These are phyloP conservation scores for Penicillium sp. DNA, from an alignment of 2,329 filamentous ascomycete species.

Conservation along the genomic window DNA sequence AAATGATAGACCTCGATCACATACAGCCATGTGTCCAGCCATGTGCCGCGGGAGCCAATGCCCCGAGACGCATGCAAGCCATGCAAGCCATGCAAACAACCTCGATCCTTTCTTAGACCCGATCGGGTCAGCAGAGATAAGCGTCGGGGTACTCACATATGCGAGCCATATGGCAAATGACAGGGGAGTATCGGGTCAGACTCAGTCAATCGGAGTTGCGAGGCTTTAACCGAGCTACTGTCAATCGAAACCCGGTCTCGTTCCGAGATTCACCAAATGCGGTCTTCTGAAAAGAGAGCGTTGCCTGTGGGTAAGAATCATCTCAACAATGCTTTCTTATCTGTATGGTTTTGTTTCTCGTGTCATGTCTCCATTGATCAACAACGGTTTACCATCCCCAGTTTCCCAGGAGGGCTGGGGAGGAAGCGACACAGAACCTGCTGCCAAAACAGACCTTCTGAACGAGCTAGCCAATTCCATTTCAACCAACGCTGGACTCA, in stretches of 20 bases:
- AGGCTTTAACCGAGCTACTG: neutral
- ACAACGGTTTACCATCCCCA: neutral
- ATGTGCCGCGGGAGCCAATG: neutral
- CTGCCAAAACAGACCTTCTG: neutral
- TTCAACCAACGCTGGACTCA: neutral
- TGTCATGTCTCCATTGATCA: neutral
- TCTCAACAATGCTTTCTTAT: neutral
- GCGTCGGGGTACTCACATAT: neutral
- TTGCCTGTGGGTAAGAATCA: neutral
- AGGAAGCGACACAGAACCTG: neutral
- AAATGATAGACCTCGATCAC: neutral
- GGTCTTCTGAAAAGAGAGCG: neutral
- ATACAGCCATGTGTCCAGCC: neutral
- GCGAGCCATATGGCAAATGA: neutral
- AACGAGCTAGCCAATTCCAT: neutral
- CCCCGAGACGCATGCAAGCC: neutral
- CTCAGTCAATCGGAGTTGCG: neutral
- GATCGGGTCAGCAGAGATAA: neutral
- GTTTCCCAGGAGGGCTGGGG: neutral
- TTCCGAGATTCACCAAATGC: neutral
- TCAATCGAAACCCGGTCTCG: neutral
- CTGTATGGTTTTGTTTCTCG: neutral
- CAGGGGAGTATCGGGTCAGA: neutral
- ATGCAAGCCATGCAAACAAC: neutral
- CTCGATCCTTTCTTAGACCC: neutral